These are phyloP conservation scores for Solanum ossicruentum DNA, from an alignment of 257 asterid genomes.

Conservation along the genomic window DNA sequence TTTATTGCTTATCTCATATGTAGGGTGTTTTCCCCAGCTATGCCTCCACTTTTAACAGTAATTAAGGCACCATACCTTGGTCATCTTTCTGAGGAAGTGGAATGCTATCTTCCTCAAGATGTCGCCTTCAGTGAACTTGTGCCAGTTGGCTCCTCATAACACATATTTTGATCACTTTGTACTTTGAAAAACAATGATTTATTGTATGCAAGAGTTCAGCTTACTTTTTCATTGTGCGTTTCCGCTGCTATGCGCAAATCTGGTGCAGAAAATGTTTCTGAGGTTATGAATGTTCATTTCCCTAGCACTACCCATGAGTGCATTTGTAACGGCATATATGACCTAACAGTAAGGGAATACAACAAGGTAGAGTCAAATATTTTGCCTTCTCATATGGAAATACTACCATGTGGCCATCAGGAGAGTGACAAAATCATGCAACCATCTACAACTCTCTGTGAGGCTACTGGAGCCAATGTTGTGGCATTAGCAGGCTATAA, in stretches of 20 bases:
- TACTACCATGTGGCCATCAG: not conserved
- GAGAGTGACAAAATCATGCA: not conserved
- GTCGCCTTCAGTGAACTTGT: not conserved
- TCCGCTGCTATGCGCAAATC: not conserved
- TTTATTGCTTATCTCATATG: not conserved
- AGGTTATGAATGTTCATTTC: not conserved
- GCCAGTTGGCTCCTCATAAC: not conserved
- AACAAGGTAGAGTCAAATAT: not conserved
- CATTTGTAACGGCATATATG: not conserved
- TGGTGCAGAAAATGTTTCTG: not conserved
- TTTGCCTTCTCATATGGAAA: not conserved
- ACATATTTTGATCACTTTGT: not conserved
- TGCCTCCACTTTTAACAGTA: not conserved
- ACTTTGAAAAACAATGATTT: not conserved
- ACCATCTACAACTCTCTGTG: not conserved
- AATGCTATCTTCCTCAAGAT: not conserved
- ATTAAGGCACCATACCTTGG: not conserved
- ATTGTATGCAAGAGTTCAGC: not conserved
- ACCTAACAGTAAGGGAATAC: not conserved
- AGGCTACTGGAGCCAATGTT: not conserved
- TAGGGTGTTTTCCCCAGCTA: not conserved
- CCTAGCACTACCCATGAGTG: not conserved
- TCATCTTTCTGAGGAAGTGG: not conserved
- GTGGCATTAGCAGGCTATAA: not conserved
- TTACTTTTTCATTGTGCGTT: not conserved